phyloP scores from a whole-genome alignment of 345 rosid species.

The Gossypium herbaceum region DNA sequence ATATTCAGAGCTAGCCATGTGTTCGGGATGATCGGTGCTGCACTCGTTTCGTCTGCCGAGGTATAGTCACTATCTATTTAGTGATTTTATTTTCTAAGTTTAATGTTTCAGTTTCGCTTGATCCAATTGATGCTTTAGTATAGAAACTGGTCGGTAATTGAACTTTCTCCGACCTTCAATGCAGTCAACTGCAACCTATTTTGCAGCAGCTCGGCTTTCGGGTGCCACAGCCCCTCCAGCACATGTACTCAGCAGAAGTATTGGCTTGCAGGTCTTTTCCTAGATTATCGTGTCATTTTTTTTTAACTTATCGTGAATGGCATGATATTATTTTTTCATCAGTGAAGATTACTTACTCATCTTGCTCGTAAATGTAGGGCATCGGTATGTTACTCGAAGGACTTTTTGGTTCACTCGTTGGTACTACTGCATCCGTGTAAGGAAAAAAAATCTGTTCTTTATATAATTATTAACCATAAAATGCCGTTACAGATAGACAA shows the following conservation, averaged over 20 bases:
- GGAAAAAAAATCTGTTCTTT: constrained; percentile 18
- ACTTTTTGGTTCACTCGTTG: constrained; percentile 75
- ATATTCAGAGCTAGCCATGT: constrained; percentile 90
- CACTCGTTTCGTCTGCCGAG: constrained; percentile 91
- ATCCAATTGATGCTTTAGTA: background rate
- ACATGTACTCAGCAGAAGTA: constrained; percentile 77
- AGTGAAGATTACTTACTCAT: background rate
- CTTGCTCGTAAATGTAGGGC: constrained; percentile 45
- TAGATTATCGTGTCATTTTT: background rate
- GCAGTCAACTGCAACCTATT: constrained; percentile 81
- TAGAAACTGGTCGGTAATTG: constrained; percentile 5
- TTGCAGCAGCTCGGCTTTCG: constrained; percentile 82
- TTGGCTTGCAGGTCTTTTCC: constrained; percentile 74
- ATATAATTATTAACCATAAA: background rate
- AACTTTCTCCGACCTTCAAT: constrained; percentile 12
- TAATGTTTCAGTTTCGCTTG: background rate
- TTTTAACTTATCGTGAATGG: background rate
- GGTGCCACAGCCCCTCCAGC: constrained; percentile 97
- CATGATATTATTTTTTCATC: background rate
- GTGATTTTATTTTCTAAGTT: background rate
- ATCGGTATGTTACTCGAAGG: constrained; percentile 81
- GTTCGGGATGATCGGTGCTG: constrained; percentile 93
- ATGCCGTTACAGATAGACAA: background rate
- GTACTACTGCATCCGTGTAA: constrained; percentile 95
- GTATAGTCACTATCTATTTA: constrained; percentile 25